Conservation (phyloP, 2,329 filamentous ascomycete genomes). For the Botrytis hyacinthi region DNA sequence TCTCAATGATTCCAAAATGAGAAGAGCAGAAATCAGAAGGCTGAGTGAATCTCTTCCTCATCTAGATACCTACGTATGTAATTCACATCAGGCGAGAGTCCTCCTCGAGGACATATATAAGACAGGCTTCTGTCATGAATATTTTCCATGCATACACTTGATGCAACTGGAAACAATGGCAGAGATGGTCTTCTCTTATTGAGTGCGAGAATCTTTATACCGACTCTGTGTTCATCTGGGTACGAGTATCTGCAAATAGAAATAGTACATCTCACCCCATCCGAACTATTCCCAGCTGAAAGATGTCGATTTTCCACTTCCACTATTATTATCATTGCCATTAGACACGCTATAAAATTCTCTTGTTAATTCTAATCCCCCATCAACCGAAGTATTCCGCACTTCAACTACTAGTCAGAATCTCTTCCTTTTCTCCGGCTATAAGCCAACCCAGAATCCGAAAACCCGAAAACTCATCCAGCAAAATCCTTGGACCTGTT, state of each 20-base stretch:
- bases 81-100: no score
- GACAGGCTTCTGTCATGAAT: background rate
- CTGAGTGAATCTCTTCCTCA: background rate
- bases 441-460: background rate
- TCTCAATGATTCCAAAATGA: no score
- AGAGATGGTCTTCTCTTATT: no score
- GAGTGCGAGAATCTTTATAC: no score
- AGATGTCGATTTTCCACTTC: no score
- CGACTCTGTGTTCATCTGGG: no score
- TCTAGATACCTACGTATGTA: no score
- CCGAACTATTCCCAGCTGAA: background rate
- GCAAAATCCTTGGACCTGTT: no score
- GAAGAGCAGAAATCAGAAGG: no score
- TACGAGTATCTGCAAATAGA: accelerated
- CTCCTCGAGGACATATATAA: background rate
- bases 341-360: background rate
- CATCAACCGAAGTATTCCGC: accelerated
- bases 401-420: background rate
- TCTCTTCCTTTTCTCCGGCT: background rate
- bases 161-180: accelerated
- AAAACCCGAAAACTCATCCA: background rate
- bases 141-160: background rate
- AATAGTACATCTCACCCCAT: background rate
- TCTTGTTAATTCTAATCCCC: background rate
- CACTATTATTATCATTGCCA: background rate